phyloP scores from a whole-genome alignment of 176 grass and related monocot genomes.

The Carex myosuroides region DNA sequence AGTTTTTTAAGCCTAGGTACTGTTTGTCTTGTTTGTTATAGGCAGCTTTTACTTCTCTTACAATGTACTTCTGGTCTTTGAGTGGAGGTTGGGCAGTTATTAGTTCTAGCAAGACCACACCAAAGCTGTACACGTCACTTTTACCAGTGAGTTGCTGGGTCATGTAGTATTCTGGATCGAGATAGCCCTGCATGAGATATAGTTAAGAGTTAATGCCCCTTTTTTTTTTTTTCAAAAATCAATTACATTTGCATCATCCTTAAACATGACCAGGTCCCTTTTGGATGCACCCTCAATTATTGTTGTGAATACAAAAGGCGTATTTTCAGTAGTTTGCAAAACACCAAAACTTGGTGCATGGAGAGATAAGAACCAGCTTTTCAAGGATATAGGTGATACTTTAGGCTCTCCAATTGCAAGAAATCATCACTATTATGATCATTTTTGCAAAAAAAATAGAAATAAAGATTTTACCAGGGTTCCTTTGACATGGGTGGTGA shows the following conservation, averaged over 20 bases:
- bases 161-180: conserved; percentile 85
- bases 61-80: conserved; percentile 48
- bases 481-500: conserved; percentile 72
- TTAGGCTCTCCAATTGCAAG: neutral
- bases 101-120: conserved; percentile 66
- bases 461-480: conserved; percentile 51
- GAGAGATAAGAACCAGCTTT: neutral
- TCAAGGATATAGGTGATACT: neutral
- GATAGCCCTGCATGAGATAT: conserved; percentile 52
- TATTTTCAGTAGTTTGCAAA: neutral
- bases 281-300: neutral
- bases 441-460: neutral
- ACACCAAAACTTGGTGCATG: neutral
- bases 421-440: neutral
- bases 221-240: neutral
- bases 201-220: neutral
- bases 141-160: conserved; percentile 74
- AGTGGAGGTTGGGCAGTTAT: conserved; percentile 51
- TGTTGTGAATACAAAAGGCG: neutral
- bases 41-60: conserved; percentile 53
- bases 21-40: conserved; percentile 33
- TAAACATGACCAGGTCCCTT: neutral
- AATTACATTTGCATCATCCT: neutral
- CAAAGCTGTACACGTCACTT: conserved; percentile 89
- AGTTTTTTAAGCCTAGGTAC: conserved; percentile 46